Conservation (phyloP, 139 green algal species). For the Auxenochlorella pyrenoidosa region DNA sequence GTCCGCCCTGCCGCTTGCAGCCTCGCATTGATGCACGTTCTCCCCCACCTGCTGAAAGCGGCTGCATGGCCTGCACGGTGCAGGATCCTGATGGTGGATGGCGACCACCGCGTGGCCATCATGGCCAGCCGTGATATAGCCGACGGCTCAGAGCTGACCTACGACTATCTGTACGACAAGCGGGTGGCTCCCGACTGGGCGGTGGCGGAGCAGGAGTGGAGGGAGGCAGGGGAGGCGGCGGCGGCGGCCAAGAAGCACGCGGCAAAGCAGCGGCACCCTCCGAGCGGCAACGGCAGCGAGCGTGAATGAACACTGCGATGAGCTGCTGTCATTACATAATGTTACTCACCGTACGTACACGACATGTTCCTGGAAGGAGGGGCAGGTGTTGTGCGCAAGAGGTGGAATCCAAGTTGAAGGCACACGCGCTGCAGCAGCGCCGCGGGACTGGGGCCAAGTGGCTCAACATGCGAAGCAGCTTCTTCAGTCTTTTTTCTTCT, state of each 20-base stretch:
- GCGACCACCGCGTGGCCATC: conserved; percentile 87
- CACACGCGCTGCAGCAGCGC: no score
- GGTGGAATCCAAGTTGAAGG: no score
- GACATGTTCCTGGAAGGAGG: no score
- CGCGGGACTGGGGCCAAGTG: no score
- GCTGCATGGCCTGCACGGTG: background rate
- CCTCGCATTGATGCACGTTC: background rate
- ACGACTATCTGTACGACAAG: conserved; percentile 45
- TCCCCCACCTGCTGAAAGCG: background rate
- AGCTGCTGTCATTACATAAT: no score
- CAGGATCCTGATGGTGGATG: conserved; percentile 72
- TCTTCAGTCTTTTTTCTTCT: no score
- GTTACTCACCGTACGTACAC: no score
- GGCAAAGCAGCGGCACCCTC: background rate
- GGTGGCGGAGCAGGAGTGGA: background rate
- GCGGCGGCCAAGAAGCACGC: conserved; percentile 11
- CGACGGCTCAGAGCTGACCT: conserved; percentile 77
- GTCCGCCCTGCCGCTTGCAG: background rate
- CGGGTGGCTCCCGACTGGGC: conserved; percentile 24
- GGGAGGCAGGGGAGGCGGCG: background rate
- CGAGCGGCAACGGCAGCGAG: background rate
- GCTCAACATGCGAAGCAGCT: no score
- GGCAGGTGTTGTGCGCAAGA: no score
- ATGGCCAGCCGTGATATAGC: conserved; percentile 70
- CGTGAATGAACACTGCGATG: background rate